Evolutionary conservation across 495 filamentous ascomycete species (phyloP).

Genomic region (Annulohypoxylon moriforme): DNA sequence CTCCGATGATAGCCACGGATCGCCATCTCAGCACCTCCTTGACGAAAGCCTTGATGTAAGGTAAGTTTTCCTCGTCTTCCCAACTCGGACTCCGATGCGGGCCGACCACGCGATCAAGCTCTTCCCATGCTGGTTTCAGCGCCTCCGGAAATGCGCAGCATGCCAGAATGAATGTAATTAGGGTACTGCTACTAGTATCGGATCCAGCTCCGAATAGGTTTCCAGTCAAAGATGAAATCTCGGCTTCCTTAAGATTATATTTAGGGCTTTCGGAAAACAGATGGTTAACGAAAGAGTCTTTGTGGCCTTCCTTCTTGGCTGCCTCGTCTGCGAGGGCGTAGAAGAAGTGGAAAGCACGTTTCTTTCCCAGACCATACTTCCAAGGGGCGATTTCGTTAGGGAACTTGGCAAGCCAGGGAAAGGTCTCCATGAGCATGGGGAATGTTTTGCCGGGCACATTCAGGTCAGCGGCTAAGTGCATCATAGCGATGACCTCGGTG

Average conservation of each 20-base stretch:
- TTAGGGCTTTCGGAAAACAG: conserved; percentile 62
- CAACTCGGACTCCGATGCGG: conserved; percentile 64
- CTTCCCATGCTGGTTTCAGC: conserved; percentile 60
- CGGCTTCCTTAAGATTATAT: conserved; percentile 62
- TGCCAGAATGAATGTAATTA: conserved; percentile 71
- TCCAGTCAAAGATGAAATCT: conserved; percentile 69
- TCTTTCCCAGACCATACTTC: conserved; percentile 67
- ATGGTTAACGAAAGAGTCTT: conserved; percentile 45
- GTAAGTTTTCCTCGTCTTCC: conserved; percentile 67
- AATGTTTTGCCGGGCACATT: conserved; percentile 72
- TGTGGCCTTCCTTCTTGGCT: conserved; percentile 55
- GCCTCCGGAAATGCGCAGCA: conserved; percentile 66
- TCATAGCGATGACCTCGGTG: conserved; percentile 69
- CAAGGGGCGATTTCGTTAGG: conserved; percentile 68
- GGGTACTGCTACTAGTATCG: conserved; percentile 73
- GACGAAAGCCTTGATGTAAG: conserved; percentile 69
- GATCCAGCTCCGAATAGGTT: conserved; percentile 74
- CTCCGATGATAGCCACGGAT: conserved; percentile 71
- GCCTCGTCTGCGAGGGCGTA: conserved; percentile 68
- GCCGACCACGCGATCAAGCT: conserved; percentile 70
- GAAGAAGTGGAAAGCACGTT: conserved; percentile 64
- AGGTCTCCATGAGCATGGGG: conserved; percentile 71
- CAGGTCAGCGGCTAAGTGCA: conserved; percentile 72
- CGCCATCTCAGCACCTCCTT: conserved; percentile 74
- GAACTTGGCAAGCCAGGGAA: conserved; percentile 65